phyloP scores from a whole-genome alignment of 2,329 filamentous ascomycete species.

The Verticillium tricorpus region DNA sequence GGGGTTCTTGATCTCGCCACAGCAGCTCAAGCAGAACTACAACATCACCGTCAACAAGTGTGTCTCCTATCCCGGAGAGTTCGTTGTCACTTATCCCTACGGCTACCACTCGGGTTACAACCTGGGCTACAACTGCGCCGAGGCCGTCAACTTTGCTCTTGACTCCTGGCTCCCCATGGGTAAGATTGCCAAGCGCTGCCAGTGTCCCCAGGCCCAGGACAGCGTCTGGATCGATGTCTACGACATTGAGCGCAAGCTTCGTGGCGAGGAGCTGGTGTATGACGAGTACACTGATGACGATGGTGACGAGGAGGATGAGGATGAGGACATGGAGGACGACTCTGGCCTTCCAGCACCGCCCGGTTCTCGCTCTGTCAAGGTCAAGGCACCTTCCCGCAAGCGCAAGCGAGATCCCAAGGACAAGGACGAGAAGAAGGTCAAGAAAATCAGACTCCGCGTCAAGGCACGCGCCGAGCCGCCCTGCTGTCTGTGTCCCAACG shows the following conservation, averaged over 20 bases:
- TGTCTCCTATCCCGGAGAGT: constrained; percentile 93
- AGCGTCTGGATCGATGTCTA: constrained; percentile 98
- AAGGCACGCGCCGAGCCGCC: constrained; percentile 70
- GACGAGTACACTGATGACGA: constrained; percentile 72
- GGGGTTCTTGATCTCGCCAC: constrained; percentile 92
- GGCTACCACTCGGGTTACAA: constrained; percentile 99
- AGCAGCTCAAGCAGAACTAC: constrained; percentile 79
- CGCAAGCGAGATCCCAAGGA: constrained; percentile 52
- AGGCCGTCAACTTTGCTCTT: constrained; percentile 96
- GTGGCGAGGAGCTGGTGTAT: constrained; percentile 83
- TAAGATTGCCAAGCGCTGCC: constrained; percentile 91
- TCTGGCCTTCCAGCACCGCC: constrained; percentile 77
- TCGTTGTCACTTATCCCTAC: constrained; percentile 97
- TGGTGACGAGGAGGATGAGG: constrained; percentile 60
- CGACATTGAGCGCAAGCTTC: constrained; percentile 89
- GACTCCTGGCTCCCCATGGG: constrained; percentile 95
- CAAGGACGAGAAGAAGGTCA: constrained; percentile 50
- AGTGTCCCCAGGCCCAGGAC: constrained; percentile 91
- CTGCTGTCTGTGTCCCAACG: constrained; percentile 89
- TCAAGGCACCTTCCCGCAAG: constrained; percentile 47
- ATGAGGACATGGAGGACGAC: constrained; percentile 56
- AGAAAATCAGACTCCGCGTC: constrained; percentile 73
- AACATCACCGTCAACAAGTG: constrained; percentile 95
- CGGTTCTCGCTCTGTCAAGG: constrained; percentile 21
- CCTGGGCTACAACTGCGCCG: constrained; percentile 95